phyloP scores from a whole-genome alignment of 1,284 basidiomycete genomes.

The Microbotryomycetes sp. region DNA sequence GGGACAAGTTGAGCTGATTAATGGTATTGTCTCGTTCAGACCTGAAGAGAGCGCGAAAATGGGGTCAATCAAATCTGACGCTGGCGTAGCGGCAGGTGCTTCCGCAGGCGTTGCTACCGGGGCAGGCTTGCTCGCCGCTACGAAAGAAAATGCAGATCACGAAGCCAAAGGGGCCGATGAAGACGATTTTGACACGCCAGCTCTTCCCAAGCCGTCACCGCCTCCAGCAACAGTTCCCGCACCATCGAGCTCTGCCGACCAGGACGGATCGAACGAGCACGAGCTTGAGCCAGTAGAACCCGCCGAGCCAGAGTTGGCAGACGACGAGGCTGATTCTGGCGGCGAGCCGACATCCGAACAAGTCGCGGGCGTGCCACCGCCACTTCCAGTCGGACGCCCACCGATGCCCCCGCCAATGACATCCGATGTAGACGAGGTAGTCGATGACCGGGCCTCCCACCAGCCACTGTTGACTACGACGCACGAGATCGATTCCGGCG shows the following conservation, averaged over 20 bases:
- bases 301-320: slow-evolving; percentile 2
- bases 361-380: background rate
- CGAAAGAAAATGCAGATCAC: slow-evolving; percentile 3
- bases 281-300: background rate
- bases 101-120: background rate
- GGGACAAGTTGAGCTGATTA: too few species aligned
- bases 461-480: background rate
- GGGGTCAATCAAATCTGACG: too few species aligned
- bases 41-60: too few species aligned
- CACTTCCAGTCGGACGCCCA: background rate
- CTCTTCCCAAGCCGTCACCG: background rate
- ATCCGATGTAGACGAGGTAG: background rate
- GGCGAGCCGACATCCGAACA: background rate
- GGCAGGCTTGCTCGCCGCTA: background rate
- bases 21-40: too few species aligned
- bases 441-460: background rate
- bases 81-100: background rate
- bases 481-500: background rate
- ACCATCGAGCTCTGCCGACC: background rate
- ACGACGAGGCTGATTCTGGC: background rate
- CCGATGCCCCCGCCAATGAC: background rate
- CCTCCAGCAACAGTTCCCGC: background rate
- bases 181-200: slow-evolving; percentile 1
- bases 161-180: background rate
- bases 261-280: background rate